Conservation (phyloP, 2,329 filamentous ascomycete genomes). For the Verticillium dahliae region DNA sequence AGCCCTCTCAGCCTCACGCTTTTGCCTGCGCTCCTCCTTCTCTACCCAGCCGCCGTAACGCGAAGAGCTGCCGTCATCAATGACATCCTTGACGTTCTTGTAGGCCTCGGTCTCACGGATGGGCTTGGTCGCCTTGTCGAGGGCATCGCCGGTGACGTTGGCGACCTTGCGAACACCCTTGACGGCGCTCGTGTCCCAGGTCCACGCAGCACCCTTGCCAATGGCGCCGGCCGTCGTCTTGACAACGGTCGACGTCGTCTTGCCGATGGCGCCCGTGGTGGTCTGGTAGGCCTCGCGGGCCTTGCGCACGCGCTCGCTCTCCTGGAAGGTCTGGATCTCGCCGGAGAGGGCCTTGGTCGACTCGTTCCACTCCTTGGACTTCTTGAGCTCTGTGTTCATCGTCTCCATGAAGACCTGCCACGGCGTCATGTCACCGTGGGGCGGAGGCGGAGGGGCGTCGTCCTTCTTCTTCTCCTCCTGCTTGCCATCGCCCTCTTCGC, state of each 20-base stretch:
- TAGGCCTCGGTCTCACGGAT: slow-evolving; percentile 92
- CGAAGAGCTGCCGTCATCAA: slow-evolving; percentile 94
- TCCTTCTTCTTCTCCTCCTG: slow-evolving; percentile 44
- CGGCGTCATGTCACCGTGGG: slow-evolving; percentile 94
- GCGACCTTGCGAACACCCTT: slow-evolving; percentile 86
- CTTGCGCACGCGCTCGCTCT: slow-evolving; percentile 83
- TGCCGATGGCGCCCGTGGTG: slow-evolving; percentile 75
- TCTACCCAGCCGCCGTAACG: slow-evolving; percentile 95
- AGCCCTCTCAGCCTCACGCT: slow-evolving; percentile 67
- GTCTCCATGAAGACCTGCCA: slow-evolving; percentile 99
- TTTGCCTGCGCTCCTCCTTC: slow-evolving; percentile 84
- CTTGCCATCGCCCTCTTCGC: slow-evolving; percentile 22
- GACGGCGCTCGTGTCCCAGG: slow-evolving; percentile 91
- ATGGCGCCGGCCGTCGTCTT: slow-evolving; percentile 82
- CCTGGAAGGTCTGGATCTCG: slow-evolving; percentile 82
- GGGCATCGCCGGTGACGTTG: slow-evolving; percentile 73
- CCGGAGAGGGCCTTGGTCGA: slow-evolving; percentile 91
- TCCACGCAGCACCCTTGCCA: slow-evolving; percentile 89
- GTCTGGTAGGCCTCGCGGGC: slow-evolving; percentile 83
- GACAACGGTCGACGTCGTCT: slow-evolving; percentile 70
- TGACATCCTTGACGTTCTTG: slow-evolving; percentile 90
- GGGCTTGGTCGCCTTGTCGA: slow-evolving; percentile 93
- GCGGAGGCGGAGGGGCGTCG: slow-evolving; percentile 77
- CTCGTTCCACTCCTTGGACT: slow-evolving; percentile 98
- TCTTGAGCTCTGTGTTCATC: slow-evolving; percentile 88